Base-by-base conservation (phyloP, 75 land plant genomes). In the Isoetes taiwanensis region DNA sequence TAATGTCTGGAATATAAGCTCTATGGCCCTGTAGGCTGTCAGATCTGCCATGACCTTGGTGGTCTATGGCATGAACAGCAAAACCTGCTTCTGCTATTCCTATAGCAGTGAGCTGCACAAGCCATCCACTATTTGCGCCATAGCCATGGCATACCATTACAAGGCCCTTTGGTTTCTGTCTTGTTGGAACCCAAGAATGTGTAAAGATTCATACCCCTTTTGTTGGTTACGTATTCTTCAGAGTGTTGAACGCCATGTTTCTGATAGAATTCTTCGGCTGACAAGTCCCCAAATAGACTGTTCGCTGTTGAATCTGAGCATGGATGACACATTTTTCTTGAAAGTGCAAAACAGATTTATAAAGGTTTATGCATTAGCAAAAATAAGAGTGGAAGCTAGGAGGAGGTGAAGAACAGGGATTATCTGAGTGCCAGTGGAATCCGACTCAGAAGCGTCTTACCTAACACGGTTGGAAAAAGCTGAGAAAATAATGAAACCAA, bases 31-130 rank as follows among this genome's bases (percentile, higher is more conserved):
- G n/a, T n/a, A n/a, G n/a, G n/a, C n/a, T n/a, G 30, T 88, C 90
- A 56, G 98, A 93, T 59, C 65, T 69, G 23, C 98, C 98, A 68
- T 93, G 98, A 62, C 98, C 98, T 59, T 82, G 96, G 73, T 88
- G 90, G 66, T 93, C 98, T 17, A 88, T 63, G 52, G 98, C 90
- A 55, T 76, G 73, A 25, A 72, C 80, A 34, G 76, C 72, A 73
- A 79, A 88, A 9, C 98, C 96, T 37, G 70, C 42, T 50, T 73
- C 58, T 35, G 96, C 84, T 30, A 93, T 35, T 64, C 59, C 70
- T 40, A 93, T 80, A 64, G 82, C 53, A 30, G 98, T 88, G 32
- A 93, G 79, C 78, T 79, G 83, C 27, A 88, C 65, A 43, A 75
- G 28, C 98, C 90, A 88, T 72, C 75, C 77, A 55, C 86, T 70